These are phyloP conservation scores for Physaria fendleri DNA, from an alignment of 345 rosid species.

Conservation along the genomic window DNA sequence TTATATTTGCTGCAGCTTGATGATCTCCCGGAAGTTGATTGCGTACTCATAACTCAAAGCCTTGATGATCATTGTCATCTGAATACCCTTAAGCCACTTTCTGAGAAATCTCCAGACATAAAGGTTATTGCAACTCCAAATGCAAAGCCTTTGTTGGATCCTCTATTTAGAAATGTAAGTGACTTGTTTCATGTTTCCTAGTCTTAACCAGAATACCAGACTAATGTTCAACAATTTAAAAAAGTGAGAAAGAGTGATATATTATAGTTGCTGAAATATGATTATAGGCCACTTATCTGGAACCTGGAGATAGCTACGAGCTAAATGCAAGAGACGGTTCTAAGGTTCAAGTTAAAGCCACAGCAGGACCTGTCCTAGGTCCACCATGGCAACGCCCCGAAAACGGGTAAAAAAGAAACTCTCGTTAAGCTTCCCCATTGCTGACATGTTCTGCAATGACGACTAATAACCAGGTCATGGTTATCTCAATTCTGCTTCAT, in stretches of 20 bases:
- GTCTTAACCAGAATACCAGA: not conserved
- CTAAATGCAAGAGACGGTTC: slow-evolving; percentile 42
- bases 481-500: not conserved
- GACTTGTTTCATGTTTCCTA: not conserved
- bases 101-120: slow-evolving; percentile 48
- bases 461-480: not conserved
- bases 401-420: slow-evolving; percentile 52
- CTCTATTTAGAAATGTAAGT: slow-evolving; percentile 67
- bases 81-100: slow-evolving; percentile 68
- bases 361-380: slow-evolving; percentile 88
- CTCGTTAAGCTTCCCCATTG: not conserved
- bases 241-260: not conserved
- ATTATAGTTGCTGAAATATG: not conserved
- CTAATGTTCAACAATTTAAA: not conserved
- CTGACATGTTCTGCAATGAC: not conserved
- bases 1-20: slow-evolving; percentile 52
- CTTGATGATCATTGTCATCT: slow-evolving; percentile 94
- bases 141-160: slow-evolving; percentile 82
- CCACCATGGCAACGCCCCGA: slow-evolving; percentile 99
- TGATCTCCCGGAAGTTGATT: slow-evolving; percentile 74
- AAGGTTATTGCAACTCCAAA: slow-evolving; percentile 82
- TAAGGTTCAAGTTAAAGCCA: slow-evolving; percentile 57
- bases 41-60: slow-evolving; percentile 85
- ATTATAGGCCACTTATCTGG: slow-evolving; percentile 67
- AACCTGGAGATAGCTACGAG: slow-evolving; percentile 63